Conservation (phyloP, 2,329 filamentous ascomycete species). For the Bipolaris bicolor region DNA sequence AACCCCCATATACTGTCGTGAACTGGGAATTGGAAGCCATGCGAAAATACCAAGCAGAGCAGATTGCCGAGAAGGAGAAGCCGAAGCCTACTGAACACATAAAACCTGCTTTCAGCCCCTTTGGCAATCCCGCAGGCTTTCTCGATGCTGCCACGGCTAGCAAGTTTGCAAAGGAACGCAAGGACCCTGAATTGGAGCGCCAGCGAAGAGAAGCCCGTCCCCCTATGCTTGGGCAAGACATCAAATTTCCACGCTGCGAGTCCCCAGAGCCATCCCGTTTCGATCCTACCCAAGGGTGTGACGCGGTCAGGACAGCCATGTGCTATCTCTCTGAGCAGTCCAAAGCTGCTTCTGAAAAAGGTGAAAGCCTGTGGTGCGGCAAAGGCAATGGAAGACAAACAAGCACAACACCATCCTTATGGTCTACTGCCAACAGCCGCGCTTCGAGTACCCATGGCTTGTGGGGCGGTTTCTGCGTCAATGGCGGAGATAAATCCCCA, state of each 20-base stretch:
- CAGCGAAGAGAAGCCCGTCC: slow-evolving; percentile 69
- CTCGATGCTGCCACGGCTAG: slow-evolving; percentile 32
- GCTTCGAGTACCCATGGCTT: slow-evolving; percentile 67
- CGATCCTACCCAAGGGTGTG: slow-evolving; percentile 71
- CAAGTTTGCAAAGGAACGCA: slow-evolving; percentile 39
- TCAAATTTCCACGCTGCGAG: slow-evolving; percentile 78
- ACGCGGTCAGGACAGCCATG: slow-evolving; percentile 58
- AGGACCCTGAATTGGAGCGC: slow-evolving; percentile 55
- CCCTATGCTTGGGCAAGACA: slow-evolving; percentile 85
- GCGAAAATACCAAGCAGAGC: slow-evolving; percentile 75
- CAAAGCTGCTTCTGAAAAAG: slow-evolving; percentile 48
- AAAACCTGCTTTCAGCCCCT: slow-evolving; percentile 37
- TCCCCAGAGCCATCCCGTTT: slow-evolving; percentile 86
- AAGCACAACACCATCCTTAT: slow-evolving; percentile 43
- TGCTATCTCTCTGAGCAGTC: slow-evolving; percentile 58
- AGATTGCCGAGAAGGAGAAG: slow-evolving; percentile 47
- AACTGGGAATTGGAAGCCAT: slow-evolving; percentile 81
- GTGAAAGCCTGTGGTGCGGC: slow-evolving; percentile 67
- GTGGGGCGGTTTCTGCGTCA: slow-evolving; percentile 75
- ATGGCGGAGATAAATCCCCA: slow-evolving; percentile 48
- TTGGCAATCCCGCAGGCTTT: slow-evolving; percentile 49
- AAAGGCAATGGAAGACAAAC: slow-evolving; percentile 38
- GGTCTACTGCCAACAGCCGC: slow-evolving; percentile 49
- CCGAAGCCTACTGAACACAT: slow-evolving; percentile 25
- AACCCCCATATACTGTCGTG: slow-evolving; percentile 68